Percentiles rank a stretch among this genome's conserved stretches.
Evolutionary conservation across 352 stramenopile genomes (phyloP).

Genomic region (Phytophthora citricola): DNA sequence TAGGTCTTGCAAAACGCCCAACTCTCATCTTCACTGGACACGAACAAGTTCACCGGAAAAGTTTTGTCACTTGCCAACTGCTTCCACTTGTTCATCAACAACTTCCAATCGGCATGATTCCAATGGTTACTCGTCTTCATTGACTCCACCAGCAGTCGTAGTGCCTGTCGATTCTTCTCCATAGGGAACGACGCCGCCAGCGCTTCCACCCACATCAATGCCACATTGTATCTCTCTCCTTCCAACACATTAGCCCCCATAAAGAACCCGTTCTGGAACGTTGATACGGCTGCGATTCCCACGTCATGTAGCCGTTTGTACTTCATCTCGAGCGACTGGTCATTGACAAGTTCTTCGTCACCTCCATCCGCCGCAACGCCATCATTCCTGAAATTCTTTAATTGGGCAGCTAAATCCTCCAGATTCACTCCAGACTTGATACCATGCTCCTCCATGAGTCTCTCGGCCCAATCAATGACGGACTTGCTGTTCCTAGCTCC

Average conservation of each 20-base stretch:
- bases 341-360: conserved; percentile 34
- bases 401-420: conserved; percentile 52
- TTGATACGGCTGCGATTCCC: conserved; percentile 68
- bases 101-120: conserved; percentile 63
- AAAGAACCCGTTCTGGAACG: conserved; percentile 80
- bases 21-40: conserved; percentile 49
- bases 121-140: conserved; percentile 56
- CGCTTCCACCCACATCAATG: conserved; percentile 69
- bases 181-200: conserved; percentile 70
- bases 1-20: conserved; percentile 77
- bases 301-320: conserved; percentile 75
- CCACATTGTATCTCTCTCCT: conserved; percentile 66
- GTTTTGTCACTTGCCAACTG: conserved; percentile 42
- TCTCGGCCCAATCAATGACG: conserved; percentile 75
- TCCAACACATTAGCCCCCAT: conserved; percentile 67
- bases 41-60: conserved; percentile 72
- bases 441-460: conserved; percentile 53
- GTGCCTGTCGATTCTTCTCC: conserved; percentile 60
- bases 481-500: conserved; percentile 43
- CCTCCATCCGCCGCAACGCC: conserved; percentile 20
- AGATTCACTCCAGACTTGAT: conserved; percentile 60
- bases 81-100: conserved; percentile 75
- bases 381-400: conserved; percentile 59
- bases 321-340: conserved; percentile 68
- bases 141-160: conserved; percentile 46